Evolutionary conservation across 2,329 filamentous ascomycete species (phyloP), one percentile per base, ranked within the genome.

Genomic region (Macrophomina pseudophaseolina): DNA sequence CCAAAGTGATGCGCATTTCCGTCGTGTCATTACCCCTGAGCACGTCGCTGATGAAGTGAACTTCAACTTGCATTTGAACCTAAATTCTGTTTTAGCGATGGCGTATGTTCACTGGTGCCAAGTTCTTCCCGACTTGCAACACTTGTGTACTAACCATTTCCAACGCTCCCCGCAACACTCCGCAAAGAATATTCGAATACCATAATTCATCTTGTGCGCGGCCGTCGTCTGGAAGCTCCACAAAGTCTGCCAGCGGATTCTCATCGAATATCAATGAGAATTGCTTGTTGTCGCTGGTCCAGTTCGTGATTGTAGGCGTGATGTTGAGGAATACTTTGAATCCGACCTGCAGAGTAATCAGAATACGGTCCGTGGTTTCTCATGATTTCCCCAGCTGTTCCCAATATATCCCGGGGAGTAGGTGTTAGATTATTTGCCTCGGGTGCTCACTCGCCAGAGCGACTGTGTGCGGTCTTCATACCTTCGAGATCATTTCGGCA

Each of bases 251-350:
- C 67, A 99, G 83, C 0, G 95, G 95, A 75, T 98, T 99, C 79
- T 99, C 95, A 71, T 99, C 95, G 72, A 99, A 97, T 16, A 97
- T 87, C 12, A 99, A 84, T 0, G 93, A 97, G 82, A 99, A 99
- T 72, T 97, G 93, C 78, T 97, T 97, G 81, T 90, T 95, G 80
- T 99, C 95, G 77, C 87, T 92, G 28, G 93, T 95, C 95, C 95
- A 99, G 77, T 97, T 97, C 56, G 93, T 93, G 70, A 98, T 90
- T 7, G 90, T 91, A 0, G 95, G 95, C 4, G 94, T 96, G 72
- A 97, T 93, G 76, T 99, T 99, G 68, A 99, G 87, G 79, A 99
- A 99, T 71, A 99, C 97, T 82, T 99, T 98, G 83, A 99, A 99
- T 66, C 95, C 95, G 71, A 99, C 91, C 92, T 97, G 70, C 38